Conservation (phyloP, 2,329 filamentous ascomycete species). For the Scorias spongiosa region DNA sequence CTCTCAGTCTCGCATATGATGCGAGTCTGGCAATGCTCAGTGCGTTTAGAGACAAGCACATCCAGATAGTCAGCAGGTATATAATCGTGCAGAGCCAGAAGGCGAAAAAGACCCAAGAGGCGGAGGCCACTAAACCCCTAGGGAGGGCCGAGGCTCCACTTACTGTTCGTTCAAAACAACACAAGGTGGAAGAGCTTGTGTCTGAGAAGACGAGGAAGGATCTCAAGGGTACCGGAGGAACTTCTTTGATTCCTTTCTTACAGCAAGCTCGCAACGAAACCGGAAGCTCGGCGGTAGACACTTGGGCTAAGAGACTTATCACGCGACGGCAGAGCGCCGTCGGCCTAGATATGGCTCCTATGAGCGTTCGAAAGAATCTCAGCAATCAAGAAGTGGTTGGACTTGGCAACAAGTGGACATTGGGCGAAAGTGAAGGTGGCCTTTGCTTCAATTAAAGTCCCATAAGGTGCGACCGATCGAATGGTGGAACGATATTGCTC, state of each 20-base stretch:
- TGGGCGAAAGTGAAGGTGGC: constrained; percentile 2
- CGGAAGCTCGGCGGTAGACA: constrained; percentile 69
- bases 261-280: constrained; percentile 97
- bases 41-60: constrained; percentile 78
- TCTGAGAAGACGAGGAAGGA: constrained; percentile 32
- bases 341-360: constrained; percentile 1
- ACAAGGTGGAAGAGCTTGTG: not conserved
- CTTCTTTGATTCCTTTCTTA: constrained; percentile 83
- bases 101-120: constrained; percentile 26
- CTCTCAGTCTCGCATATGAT: constrained; percentile 60
- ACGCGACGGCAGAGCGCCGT: constrained; percentile 28
- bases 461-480: no score
- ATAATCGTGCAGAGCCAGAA: constrained; percentile 81
- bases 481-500: no score
- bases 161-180: constrained; percentile 7
- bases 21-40: constrained; percentile 40
- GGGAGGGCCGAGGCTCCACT: constrained; percentile 21
- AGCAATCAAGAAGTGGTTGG: constrained; percentile 1
- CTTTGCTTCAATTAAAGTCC: constrained; percentile 9
- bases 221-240: constrained; percentile 81
- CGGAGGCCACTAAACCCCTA: constrained; percentile 25
- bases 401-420: constrained; percentile 1
- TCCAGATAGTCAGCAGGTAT: constrained; percentile 89
- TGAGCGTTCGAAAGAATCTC: not conserved
- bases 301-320: constrained; percentile 44